A percentile compares a stretch with the other conserved stretches of the same genome.
Conservation (phyloP, 345 rosid species). For the Citrus glauca region DNA sequence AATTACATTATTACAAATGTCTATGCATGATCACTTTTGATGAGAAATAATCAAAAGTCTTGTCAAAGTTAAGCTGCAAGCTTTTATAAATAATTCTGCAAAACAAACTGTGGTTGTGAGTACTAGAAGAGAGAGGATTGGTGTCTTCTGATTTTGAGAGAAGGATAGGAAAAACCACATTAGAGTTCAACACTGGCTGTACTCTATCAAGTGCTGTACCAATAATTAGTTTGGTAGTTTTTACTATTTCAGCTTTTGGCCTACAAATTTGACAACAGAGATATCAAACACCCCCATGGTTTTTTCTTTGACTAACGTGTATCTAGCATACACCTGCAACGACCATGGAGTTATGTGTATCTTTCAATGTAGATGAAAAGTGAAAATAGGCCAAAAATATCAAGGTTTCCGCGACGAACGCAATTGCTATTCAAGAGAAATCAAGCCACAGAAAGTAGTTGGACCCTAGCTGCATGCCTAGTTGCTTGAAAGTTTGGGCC, state of each 20-base stretch:
- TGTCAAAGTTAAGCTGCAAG: too few relatives aligned
- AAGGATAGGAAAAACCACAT: background rate
- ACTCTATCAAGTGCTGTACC: background rate
- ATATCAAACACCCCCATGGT: background rate
- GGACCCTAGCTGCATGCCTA: background rate
- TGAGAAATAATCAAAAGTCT: too few relatives aligned
- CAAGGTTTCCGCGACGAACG: background rate
- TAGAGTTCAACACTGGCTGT: background rate
- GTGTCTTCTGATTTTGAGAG: background rate
- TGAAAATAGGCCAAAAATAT: too few relatives aligned
- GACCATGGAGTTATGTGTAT: background rate
- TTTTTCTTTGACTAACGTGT: background rate
- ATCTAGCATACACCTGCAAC: background rate
- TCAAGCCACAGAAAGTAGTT: background rate
- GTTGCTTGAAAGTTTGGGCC: background rate
- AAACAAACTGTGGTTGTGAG: too few relatives aligned
- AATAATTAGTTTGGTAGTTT: background rate
- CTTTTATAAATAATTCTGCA: too few relatives aligned
- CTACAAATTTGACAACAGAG: background rate
- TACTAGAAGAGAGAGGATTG: background rate
- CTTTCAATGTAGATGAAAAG: background rate
- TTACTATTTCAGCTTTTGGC: background rate
- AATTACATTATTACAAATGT: too few relatives aligned
- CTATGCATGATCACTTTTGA: too few relatives aligned
- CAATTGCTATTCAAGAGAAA: background rate